A percentile compares a stretch with the other conserved stretches of the same genome.
phyloP scores from a whole-genome alignment of 495 filamentous ascomycete species.

The Hypoxylon cercidicola region DNA sequence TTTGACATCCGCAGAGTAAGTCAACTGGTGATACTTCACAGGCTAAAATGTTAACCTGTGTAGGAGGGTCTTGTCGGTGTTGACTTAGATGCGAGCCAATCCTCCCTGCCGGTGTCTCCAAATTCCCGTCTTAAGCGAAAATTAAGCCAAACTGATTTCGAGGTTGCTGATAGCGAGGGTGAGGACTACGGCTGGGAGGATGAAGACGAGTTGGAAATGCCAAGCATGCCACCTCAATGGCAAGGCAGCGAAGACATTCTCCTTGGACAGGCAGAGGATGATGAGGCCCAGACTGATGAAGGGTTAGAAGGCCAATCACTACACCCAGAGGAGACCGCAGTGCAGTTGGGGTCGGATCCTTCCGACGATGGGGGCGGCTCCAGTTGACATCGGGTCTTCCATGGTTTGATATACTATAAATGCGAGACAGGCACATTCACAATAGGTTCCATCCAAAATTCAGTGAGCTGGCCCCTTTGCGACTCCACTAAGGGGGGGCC shows the following conservation, averaged over 20 bases:
- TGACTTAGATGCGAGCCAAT: constrained; percentile 38
- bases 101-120: constrained; percentile 42
- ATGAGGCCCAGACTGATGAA: constrained; percentile 39
- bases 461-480: constrained; percentile 11
- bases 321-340: constrained; percentile 17
- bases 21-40: constrained; percentile 16
- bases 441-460: constrained; percentile 24
- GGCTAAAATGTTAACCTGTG: constrained; percentile 22
- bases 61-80: constrained; percentile 41
- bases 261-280: constrained; percentile 50
- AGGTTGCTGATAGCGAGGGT: constrained; percentile 62
- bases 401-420: constrained; percentile 27
- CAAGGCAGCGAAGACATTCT: constrained; percentile 63
- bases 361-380: constrained; percentile 23
- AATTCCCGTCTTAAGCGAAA: constrained; percentile 56
- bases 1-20: constrained; percentile 54
- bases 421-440: constrained; percentile 21
- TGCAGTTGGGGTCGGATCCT: constrained; percentile 30
- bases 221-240: constrained; percentile 60
- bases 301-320: constrained; percentile 28
- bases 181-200: constrained; percentile 64
- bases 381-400: constrained; percentile 23
- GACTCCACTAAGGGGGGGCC: constrained; percentile 23
- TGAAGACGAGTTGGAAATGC: constrained; percentile 58
- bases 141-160: constrained; percentile 53